phyloP scores from a whole-genome alignment of 2,329 filamentous ascomycete genomes.

The Lasiodiplodia sp. region DNA sequence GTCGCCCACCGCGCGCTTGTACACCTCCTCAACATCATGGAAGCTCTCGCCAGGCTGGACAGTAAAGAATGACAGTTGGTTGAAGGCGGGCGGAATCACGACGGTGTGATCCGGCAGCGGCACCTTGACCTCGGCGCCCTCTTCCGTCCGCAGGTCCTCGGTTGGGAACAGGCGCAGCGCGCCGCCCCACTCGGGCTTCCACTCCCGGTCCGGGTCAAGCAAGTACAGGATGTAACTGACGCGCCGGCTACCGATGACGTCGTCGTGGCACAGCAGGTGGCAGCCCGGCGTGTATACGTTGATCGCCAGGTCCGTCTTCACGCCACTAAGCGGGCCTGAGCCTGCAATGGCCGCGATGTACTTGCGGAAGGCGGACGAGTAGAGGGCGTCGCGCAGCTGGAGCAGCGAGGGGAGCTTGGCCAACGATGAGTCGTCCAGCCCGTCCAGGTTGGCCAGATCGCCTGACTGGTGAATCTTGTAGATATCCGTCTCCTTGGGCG shows the following conservation, averaged over 20 bases:
- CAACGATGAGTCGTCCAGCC: conserved; percentile 84
- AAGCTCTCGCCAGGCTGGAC: conserved; percentile 99
- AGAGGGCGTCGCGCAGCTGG: conserved; percentile 89
- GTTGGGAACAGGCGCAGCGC: conserved; percentile 87
- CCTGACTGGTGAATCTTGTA: conserved; percentile 99
- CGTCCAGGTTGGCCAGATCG: conserved; percentile 95
- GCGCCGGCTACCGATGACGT: conserved; percentile 95
- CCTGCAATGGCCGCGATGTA: conserved; percentile 88
- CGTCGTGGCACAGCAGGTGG: conserved; percentile 95
- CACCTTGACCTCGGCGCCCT: conserved; percentile 78
- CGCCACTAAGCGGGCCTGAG: conserved; percentile 85
- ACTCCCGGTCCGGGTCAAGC: conserved; percentile 87
- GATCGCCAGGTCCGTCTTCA: conserved; percentile 99
- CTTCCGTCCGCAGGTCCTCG: conserved; percentile 67
- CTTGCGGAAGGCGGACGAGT: conserved; percentile 86
- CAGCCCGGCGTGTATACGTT: conserved; percentile 98
- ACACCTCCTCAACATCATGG: conserved; percentile 98
- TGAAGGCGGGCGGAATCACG: conserved; percentile 92
- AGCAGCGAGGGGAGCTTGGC: conserved; percentile 89
- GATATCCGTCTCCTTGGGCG: conserved; percentile 98
- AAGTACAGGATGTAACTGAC: conserved; percentile 98
- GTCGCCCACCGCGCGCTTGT: conserved; percentile 69
- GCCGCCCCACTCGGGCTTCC: conserved; percentile 92
- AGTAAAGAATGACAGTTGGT: conserved; percentile 97
- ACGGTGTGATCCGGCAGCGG: conserved; percentile 80